Conservation (phyloP, 805 yeast genomes). For the Grigorovia jiainica region DNA sequence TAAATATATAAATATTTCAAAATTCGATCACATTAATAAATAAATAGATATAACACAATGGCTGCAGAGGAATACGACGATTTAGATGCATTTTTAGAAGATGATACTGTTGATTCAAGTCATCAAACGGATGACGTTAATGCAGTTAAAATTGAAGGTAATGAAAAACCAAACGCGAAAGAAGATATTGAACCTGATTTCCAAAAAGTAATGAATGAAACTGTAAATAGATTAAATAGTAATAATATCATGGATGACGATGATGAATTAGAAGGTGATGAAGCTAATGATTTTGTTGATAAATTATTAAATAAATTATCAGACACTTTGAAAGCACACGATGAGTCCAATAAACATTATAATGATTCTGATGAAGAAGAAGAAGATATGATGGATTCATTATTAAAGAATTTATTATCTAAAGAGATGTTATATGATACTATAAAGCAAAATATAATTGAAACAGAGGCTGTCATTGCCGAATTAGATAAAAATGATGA, state of each 20-base stretch:
- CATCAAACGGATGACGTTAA: too few relatives aligned
- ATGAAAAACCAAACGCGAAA: too few relatives aligned
- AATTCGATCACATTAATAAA: neutral
- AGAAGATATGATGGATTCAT: neutral
- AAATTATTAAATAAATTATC: neutral
- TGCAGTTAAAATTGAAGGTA: too few relatives aligned
- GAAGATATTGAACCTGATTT: neutral
- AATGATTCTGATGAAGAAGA: neutral
- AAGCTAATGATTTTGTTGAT: neutral
- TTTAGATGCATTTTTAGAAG: constrained; percentile 77
- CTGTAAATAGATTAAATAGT: neutral
- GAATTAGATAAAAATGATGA: neutral
- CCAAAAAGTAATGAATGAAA: neutral
- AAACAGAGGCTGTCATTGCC: neutral
- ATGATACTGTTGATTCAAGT: constrained; percentile 39
- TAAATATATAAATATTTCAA: neutral
- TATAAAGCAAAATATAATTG: neutral
- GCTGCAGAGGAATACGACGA: constrained; percentile 60
- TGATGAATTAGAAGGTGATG: neutral
- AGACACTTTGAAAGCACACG: too few relatives aligned
- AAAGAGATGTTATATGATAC: constrained; percentile 2
- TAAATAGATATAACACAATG: neutral
- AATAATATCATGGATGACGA: neutral
- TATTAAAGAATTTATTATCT: neutral
- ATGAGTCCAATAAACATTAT: too few relatives aligned